Evolutionary conservation across 2,329 filamentous ascomycete species (phyloP).

Genomic region (Aspergillus arachidicola): DNA sequence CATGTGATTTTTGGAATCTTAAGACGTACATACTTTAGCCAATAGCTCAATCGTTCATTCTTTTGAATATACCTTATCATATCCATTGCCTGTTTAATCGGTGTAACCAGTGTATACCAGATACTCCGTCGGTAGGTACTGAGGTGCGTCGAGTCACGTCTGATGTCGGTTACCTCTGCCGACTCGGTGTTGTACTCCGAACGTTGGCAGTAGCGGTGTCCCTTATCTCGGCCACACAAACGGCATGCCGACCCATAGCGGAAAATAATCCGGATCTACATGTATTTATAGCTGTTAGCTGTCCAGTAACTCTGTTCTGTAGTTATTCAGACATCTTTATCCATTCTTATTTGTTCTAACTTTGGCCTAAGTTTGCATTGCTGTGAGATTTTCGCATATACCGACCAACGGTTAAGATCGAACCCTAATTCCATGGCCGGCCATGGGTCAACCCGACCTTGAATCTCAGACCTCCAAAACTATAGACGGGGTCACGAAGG

Average conservation of each 20-base stretch:
- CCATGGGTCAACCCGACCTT: constrained; percentile 4
- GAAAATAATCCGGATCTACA: constrained; percentile 13
- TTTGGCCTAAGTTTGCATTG: not conserved
- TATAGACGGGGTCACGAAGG: not conserved
- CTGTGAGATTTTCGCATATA: not conserved
- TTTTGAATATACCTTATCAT: not conserved
- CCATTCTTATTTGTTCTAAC: not conserved
- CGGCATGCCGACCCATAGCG: constrained; percentile 16
- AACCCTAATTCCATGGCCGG: constrained; percentile 6
- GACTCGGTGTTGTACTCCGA: constrained; percentile 1
- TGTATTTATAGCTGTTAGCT: constrained; percentile 4
- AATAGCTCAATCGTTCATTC: constrained; percentile 6
- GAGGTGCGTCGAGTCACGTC: not conserved
- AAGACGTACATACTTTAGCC: constrained; percentile 10
- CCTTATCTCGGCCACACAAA: constrained; percentile 17
- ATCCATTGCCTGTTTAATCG: no score
- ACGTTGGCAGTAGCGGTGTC: not conserved
- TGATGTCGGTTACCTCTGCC: constrained; percentile 1
- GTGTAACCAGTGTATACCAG: not conserved
- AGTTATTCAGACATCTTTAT: not conserved
- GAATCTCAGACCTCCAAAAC: not conserved
- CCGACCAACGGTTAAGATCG: not conserved
- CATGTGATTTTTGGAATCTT: not conserved
- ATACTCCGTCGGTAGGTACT: not conserved
- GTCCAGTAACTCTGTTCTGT: not conserved